Evolutionary conservation across 1,284 basidiomycete species (phyloP).

Genomic region (Takashimella tepidaria): DNA sequence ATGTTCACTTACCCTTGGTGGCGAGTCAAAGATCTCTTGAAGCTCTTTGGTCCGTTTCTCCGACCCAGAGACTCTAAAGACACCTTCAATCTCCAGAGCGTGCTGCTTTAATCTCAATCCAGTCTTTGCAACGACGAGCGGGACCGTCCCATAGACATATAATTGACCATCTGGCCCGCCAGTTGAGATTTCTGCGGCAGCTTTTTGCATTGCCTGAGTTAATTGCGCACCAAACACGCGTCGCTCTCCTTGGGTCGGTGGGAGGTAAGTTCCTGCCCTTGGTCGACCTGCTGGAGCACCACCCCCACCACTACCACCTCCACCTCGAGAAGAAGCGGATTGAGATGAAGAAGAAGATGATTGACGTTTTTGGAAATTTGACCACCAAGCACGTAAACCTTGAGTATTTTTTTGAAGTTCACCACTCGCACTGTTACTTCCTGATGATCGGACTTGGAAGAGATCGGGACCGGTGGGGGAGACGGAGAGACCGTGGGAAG

Average conservation of each 20-base stretch:
- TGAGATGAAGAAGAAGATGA: not conserved
- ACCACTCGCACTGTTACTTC: not conserved
- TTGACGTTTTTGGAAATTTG: slow-evolving; percentile 52
- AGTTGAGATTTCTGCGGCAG: slow-evolving; percentile 92
- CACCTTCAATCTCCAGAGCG: slow-evolving; percentile 90
- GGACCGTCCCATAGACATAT: slow-evolving; percentile 74
- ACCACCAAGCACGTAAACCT: slow-evolving; percentile 77
- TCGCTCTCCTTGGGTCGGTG: not conserved
- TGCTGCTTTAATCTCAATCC: slow-evolving; percentile 88
- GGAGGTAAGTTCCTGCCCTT: slow-evolving; percentile 9
- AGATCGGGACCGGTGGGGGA: not conserved
- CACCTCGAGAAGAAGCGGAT: not conserved
- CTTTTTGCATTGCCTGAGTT: slow-evolving; percentile 74
- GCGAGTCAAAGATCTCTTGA: slow-evolving; percentile 81
- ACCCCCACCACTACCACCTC: not conserved
- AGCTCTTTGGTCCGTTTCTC: slow-evolving; percentile 93
- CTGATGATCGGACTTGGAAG: not conserved
- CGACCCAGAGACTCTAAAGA: slow-evolving; percentile 90
- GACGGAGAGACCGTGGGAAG: not conserved
- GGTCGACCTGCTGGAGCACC: slow-evolving; percentile 3
- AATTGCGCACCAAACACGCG: slow-evolving; percentile 81
- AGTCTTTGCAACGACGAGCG: slow-evolving; percentile 95
- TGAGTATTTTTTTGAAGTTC: slow-evolving; percentile 32
- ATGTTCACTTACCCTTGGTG: slow-evolving; percentile 77
- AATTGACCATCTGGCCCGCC: slow-evolving; percentile 72